Percentiles rank a stretch among this genome's conserved stretches.
Conservation (phyloP, 73 alveolate species). For the Tetrahymena elliotti region DNA sequence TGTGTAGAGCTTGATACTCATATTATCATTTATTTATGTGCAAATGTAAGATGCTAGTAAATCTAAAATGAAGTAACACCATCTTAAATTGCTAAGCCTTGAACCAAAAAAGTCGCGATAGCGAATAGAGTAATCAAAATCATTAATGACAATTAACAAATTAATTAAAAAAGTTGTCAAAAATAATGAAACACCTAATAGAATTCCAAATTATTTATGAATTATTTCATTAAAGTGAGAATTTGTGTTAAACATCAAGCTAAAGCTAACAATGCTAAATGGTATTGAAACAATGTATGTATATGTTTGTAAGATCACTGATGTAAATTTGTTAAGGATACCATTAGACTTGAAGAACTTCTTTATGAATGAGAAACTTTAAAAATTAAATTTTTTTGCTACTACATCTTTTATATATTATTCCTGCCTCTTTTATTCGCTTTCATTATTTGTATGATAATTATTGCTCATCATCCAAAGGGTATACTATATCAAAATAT, state of each 20-base stretch:
- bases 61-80: not conserved
- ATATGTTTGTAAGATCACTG: not conserved
- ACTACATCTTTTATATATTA: not conserved
- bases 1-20: not conserved
- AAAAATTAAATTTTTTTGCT: not conserved
- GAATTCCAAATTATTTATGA: not conserved
- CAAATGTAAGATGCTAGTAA: not conserved
- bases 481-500: not conserved
- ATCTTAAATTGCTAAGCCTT: not conserved
- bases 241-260: not conserved
- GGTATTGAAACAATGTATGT: not conserved
- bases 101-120: not conserved
- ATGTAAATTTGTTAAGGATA: not conserved
- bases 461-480: not conserved
- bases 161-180: not conserved
- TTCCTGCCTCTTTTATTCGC: not conserved
- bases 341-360: not conserved
- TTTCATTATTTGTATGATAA: not conserved
- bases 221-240: not conserved
- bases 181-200: not conserved
- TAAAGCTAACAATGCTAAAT: not conserved
- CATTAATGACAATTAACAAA: not conserved
- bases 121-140: not conserved
- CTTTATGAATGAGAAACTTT: not conserved
- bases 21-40: not conserved